Evolutionary conservation across 1,284 basidiomycete species (phyloP).

Genomic region (Trichosporon coremiiforme): DNA sequence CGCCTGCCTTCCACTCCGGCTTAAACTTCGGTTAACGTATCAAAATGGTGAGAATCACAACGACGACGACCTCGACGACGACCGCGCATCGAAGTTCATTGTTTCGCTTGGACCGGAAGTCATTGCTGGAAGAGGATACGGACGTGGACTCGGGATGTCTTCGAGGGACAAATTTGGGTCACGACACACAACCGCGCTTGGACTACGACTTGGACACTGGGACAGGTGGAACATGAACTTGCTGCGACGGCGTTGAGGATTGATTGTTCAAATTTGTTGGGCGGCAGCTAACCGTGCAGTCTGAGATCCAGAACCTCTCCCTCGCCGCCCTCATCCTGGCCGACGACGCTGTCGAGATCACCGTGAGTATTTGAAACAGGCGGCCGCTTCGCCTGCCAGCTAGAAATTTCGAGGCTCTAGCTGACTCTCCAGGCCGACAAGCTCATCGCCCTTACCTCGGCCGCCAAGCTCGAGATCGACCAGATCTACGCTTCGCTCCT

Average conservation of each 20-base stretch:
- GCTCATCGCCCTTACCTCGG: slow-evolving; percentile 77
- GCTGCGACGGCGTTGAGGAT: background rate
- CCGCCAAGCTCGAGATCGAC: slow-evolving; percentile 85
- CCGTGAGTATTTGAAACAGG: slow-evolving; percentile 65
- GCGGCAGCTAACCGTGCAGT: slow-evolving; percentile 31
- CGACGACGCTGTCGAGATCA: slow-evolving; percentile 95
- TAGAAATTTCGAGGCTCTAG: too few relatives aligned
- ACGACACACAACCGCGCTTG: background rate
- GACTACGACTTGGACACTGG: background rate
- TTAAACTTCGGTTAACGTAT: slow-evolving; percentile 19
- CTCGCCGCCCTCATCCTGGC: slow-evolving; percentile 83
- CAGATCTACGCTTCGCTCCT: slow-evolving; percentile 97
- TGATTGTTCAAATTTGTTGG: background rate
- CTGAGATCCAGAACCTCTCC: slow-evolving; percentile 69
- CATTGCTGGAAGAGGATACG: background rate
- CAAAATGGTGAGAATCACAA: slow-evolving; percentile 18
- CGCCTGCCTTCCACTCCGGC: slow-evolving; percentile 11
- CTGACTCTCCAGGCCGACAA: slow-evolving; percentile 74
- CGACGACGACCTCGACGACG: slow-evolving; percentile 3
- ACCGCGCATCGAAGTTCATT: slow-evolving; percentile 1
- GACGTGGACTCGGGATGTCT: background rate
- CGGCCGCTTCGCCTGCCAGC: too few relatives aligned
- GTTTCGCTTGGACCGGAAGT: slow-evolving; percentile 8
- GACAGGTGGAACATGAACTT: background rate
- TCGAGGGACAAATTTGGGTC: background rate